phyloP scores from a whole-genome alignment of 352 stramenopile genomes.

The Blastocystis sp. region DNA sequence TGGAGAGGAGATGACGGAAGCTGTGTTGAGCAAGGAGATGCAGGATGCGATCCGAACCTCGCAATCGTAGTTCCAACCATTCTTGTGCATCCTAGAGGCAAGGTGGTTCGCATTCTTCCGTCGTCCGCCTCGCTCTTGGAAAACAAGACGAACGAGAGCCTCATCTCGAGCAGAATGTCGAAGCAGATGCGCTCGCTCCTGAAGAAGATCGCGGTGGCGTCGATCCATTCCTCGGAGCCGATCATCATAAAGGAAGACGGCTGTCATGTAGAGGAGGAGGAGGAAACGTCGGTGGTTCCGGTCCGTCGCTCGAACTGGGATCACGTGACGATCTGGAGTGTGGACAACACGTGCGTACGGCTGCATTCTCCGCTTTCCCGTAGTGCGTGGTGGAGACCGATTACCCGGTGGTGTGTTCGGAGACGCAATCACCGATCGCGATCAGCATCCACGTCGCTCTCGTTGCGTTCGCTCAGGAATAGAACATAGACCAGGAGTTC shows the following conservation, averaged over 20 bases:
- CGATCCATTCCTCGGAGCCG: not conserved
- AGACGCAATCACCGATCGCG: not conserved
- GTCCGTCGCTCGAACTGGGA: not conserved
- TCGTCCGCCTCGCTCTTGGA: too few relatives aligned
- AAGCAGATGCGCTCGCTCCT: not conserved
- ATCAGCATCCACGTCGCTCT: not conserved
- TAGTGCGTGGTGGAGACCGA: conserved; percentile 41
- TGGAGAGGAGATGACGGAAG: conserved; percentile 15
- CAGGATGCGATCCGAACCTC: not conserved
- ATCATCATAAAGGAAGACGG: not conserved
- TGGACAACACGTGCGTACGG: not conserved
- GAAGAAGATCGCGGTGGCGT: not conserved
- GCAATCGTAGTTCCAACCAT: not conserved
- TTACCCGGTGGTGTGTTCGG: not conserved
- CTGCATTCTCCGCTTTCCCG: not conserved
- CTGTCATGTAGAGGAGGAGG: too few relatives aligned
- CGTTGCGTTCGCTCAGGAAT: not conserved
- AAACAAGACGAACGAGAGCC: too few relatives aligned
- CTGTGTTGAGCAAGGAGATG: not conserved
- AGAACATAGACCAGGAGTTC: not conserved
- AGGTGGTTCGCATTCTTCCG: too few relatives aligned
- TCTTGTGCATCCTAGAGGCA: not conserved
- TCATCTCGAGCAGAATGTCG: not conserved
- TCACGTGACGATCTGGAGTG: not conserved
- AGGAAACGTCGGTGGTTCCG: not conserved